A percentile compares a stretch with the other conserved stretches of the same genome.
phyloP scores from a whole-genome alignment of 768 basidiomycete genomes.

The Mycena indigotica region DNA sequence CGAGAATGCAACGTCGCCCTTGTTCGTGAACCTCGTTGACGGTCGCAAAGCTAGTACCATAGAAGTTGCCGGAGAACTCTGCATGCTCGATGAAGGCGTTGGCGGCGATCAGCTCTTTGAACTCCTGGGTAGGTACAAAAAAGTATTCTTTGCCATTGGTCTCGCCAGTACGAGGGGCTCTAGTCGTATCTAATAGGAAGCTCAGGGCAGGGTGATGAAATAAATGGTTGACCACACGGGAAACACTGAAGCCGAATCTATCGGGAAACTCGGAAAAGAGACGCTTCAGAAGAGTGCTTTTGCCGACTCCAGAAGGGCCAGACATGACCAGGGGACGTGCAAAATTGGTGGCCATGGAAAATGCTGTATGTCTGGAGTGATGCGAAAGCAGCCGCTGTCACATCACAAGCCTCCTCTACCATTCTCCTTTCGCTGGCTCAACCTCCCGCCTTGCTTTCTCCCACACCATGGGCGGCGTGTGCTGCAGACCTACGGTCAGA shows the following conservation, averaged over 20 bases:
- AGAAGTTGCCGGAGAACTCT: slow-evolving; percentile 89
- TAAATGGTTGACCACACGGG: slow-evolving; percentile 59
- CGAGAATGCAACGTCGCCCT: slow-evolving; percentile 86
- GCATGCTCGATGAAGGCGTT: slow-evolving; percentile 93
- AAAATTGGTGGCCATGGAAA: slow-evolving; percentile 41
- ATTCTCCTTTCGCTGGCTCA: slow-evolving; percentile 5
- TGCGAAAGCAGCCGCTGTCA: too few species aligned
- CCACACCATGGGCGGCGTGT: slow-evolving; percentile 59
- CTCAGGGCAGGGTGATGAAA: slow-evolving; percentile 12
- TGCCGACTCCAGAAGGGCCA: slow-evolving; percentile 92
- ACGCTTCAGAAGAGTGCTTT: slow-evolving; percentile 83
- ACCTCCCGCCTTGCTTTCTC: slow-evolving; percentile 4
- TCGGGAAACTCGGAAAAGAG: slow-evolving; percentile 82
- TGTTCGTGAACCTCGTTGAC: slow-evolving; percentile 66
- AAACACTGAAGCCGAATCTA: slow-evolving; percentile 91
- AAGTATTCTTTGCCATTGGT: slow-evolving; percentile 82
- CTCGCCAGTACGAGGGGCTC: slow-evolving; percentile 81
- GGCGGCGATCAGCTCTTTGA: slow-evolving; percentile 66
- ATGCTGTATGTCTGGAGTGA: slow-evolving; percentile 1
- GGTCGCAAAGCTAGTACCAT: slow-evolving; percentile 87
- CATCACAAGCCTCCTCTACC: slow-evolving; percentile 4
- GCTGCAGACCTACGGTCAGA: slow-evolving; percentile 66
- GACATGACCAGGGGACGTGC: slow-evolving; percentile 83
- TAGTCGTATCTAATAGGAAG: slow-evolving; percentile 76
- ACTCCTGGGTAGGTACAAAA: slow-evolving; percentile 74